Evolutionary conservation across 148 eudicot genomes (phyloP), one percentile per base, ranked within the genome.

Genomic region (Dianthus caryophyllus): DNA sequence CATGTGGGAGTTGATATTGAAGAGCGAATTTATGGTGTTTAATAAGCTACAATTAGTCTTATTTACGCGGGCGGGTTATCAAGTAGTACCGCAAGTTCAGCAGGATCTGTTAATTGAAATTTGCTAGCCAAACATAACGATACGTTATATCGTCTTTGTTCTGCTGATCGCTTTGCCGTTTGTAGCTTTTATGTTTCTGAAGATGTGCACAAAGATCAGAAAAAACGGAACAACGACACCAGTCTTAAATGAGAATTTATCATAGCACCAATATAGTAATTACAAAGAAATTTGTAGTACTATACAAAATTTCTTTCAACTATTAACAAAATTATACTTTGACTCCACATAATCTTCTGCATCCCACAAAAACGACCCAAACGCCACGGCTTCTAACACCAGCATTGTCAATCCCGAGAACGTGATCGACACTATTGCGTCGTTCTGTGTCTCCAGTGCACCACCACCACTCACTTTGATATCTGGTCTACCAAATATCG

Each of bases 351-450:
- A 83, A 41, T 84, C 84, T 82, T 94, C 99, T 5, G 93, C 78
- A 68, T 94, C 99, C 97, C 99, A 94, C 44, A 94, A 71, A 76
- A 94, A 90, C 1, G 99, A 90, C 2, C 99, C 99, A 57, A 94
- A 86, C 53, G 99, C 85, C 59, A 90, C 93, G 5, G 99, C 99
- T 73, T 94, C 99, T 67, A 94, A 53, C 5, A 94, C 83, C 29
- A 94, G 84, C 97, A 86, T 81, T 0, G 85, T 82, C 80, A 90
- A 66, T 14, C 97, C 99, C 4, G 86, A 67, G 64, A 84, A 79
- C 1, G 87, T 68, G 43, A 90, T 55, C 20, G 83, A 69, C 27
- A 86, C 43, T 2, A 77, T 72, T 65, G 84, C 90, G 47, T 90
- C 99, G 56, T 74, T 83, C 2, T 81, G 71, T 0, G 92, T 66